Base-by-base conservation (phyloP, 2,329 filamentous ascomycete genomes). In the Drechslera avenae region DNA sequence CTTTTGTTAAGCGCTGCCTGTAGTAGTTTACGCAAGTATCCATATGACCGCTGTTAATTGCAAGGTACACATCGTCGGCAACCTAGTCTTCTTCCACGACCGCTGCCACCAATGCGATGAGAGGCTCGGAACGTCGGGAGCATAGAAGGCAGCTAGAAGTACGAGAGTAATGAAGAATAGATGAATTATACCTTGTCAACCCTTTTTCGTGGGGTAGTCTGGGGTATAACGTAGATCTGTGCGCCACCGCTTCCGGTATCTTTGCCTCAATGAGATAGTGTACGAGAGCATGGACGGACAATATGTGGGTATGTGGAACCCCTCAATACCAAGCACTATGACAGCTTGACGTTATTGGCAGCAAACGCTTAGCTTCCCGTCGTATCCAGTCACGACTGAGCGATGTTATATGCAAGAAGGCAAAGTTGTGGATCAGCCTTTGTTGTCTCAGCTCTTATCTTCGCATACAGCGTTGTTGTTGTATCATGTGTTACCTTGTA, bases 201-300 rank as follows among this genome's bases (percentile, higher is more conserved):
- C 37, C 56, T 59, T 53, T 50, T 59, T 55, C 56, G 64, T 68
- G 68, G 69, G 62, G 63, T 64, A 61, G 56, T 59, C 62, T 63
- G 66, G 70, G 64, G 69, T 67, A 67, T 49, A 62, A 57, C 57
- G 64, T 63, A 64, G 60, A 64, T 66, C 62, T 62, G 52, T 70
- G 63, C 64, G 57, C 52, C 50, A 55, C 50, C 50, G 50, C 33
- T 42, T 23, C 50, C 50, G 46, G 58, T 49, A 54, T 54, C 58
- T 54, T 56, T 63, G 56, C 62, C 64, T 58, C 53, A 67, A 65
- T 52, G 49, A 65, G 59, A 51, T 57, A 54, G 56, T 51, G 51
- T 30, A 46, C 54, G 60, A 52, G 49, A 49, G 56, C 52, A 58
- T 57, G 50, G 45, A 46, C 46, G 42, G 46, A 37, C 50, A 34